phyloP scores from a whole-genome alignment of 257 asterid genomes.

The Lithospermum erythrorhizon region DNA sequence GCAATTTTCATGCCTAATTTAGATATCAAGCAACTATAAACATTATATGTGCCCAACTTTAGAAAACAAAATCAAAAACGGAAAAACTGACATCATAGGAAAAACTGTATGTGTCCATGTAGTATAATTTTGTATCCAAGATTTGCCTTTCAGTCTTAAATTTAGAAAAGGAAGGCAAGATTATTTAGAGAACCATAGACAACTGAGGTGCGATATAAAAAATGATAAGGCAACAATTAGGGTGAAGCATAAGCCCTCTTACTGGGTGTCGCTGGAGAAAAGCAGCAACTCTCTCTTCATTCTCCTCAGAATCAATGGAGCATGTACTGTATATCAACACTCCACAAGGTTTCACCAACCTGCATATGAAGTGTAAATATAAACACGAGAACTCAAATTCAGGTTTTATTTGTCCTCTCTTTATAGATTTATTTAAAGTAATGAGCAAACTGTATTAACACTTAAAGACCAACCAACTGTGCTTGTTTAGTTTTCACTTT shows the following conservation, averaged over 20 bases:
- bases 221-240: constrained; percentile 1
- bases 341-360: constrained; percentile 79
- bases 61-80: neutral
- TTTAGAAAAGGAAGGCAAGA: neutral
- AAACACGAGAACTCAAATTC: neutral
- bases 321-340: constrained; percentile 79
- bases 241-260: constrained; percentile 9
- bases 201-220: constrained; percentile 1
- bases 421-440: neutral
- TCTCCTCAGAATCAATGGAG: constrained; percentile 80
- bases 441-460: neutral
- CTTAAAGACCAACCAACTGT: neutral
- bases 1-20: constrained; percentile 11
- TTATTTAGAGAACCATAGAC: neutral
- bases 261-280: constrained; percentile 76
- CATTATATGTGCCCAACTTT: too few relatives aligned
- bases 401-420: neutral
- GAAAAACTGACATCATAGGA: too few relatives aligned
- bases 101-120: too few relatives aligned
- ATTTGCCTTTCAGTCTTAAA: neutral
- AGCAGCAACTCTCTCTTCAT: constrained; percentile 77
- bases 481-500: too few relatives aligned
- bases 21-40: neutral
- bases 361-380: constrained; percentile 19
- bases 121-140: neutral